These are phyloP conservation scores for Colletotrichum camelliae DNA, from an alignment of 2,329 filamentous ascomycete species.

Conservation along the genomic window DNA sequence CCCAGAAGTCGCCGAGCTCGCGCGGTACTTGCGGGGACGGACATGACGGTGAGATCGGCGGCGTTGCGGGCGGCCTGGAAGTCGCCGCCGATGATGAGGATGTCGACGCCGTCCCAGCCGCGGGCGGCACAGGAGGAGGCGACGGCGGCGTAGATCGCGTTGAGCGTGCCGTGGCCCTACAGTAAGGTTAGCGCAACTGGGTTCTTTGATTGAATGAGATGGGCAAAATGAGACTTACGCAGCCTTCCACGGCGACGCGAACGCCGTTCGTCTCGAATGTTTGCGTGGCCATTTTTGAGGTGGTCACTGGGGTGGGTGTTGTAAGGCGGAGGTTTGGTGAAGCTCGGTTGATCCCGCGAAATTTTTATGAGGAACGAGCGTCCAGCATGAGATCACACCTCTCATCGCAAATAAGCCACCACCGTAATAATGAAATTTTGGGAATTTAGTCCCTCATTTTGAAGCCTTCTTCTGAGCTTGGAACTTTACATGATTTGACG, in stretches of 20 bases:
- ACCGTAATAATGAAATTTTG: neutral
- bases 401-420: neutral
- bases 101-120: constrained; percentile 81
- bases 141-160: constrained; percentile 89
- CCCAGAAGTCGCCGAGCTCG: constrained; percentile 87
- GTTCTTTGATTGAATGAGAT: neutral
- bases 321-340: constrained; percentile 3
- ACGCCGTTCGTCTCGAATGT: constrained; percentile 54
- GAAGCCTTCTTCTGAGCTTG: neutral
- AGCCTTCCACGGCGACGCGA: constrained; percentile 85
- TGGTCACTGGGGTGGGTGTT: constrained; percentile 6
- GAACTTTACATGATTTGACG: rapidly evolving
- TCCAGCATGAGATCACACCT: neutral
- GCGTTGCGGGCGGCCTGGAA: constrained; percentile 89
- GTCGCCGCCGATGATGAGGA: constrained; percentile 94
- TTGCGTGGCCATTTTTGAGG: constrained; percentile 33
- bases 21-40: constrained; percentile 84
- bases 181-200: neutral
- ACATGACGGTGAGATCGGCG: constrained; percentile 85
- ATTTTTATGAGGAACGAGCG: neutral
- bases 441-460: no score
- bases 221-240: constrained; percentile 57
- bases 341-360: constrained; percentile 2
- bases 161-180: constrained; percentile 87
- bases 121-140: constrained; percentile 70